A percentile compares a stretch with the other conserved stretches of the same genome.
phyloP scores from a whole-genome alignment of 2,329 filamentous ascomycete genomes.

The Arthrobotrys musiformis region DNA sequence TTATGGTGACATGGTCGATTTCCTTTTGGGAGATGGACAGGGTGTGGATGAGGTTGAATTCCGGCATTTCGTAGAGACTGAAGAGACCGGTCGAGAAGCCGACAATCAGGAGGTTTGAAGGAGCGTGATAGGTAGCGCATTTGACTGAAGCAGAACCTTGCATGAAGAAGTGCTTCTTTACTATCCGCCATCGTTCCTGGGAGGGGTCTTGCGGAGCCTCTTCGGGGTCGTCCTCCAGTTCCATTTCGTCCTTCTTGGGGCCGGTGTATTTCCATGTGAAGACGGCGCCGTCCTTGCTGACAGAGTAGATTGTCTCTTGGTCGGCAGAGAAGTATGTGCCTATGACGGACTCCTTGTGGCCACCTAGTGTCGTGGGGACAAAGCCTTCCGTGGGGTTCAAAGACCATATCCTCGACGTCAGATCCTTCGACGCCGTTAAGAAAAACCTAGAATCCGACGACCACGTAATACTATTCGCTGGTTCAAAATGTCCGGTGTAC shows the following conservation, averaged over 20 bases:
- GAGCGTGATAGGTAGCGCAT: conserved; percentile 88
- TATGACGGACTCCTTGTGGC: conserved; percentile 88
- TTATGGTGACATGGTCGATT: conserved; percentile 94
- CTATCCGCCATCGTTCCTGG: conserved; percentile 87
- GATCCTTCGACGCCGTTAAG: conserved; percentile 87
- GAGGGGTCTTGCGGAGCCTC: conserved; percentile 72
- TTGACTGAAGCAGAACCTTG: conserved; percentile 86
- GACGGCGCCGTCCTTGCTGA: conserved; percentile 96
- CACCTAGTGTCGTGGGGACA: conserved; percentile 85
- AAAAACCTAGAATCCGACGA: conserved; percentile 96
- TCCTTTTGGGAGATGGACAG: conserved; percentile 94
- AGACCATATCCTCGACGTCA: conserved; percentile 96
- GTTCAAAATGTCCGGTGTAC: conserved; percentile 88
- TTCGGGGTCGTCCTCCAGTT: conserved; percentile 69
- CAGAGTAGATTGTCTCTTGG: conserved; percentile 88
- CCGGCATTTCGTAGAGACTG: conserved; percentile 92
- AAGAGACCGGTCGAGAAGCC: conserved; percentile 96
- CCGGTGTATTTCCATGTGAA: conserved; percentile 89
- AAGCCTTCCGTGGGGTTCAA: conserved; percentile 87
- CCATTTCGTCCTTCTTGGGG: conserved; percentile 65
- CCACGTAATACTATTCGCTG: conserved; percentile 88
- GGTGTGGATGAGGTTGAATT: conserved; percentile 94
- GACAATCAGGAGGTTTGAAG: conserved; percentile 90
- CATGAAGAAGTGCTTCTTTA: conserved; percentile 92
- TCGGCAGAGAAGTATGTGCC: conserved; percentile 97